A percentile compares a stretch with the other conserved stretches of the same genome.
Conservation (phyloP, 169 alveolate species). For the Cryptosporidium viatorum region DNA sequence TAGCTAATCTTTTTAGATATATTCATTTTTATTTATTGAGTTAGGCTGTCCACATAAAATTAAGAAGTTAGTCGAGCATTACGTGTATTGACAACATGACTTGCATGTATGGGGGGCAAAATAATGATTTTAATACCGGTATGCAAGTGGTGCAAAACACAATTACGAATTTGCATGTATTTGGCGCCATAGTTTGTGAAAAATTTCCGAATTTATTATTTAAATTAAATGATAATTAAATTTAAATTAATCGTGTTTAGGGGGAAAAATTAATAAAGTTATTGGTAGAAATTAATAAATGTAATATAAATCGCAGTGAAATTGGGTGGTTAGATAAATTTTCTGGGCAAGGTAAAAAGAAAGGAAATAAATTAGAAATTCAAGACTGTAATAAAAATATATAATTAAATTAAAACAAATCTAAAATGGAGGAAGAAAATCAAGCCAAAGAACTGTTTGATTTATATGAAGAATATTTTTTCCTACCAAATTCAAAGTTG, state of each 20-base stretch:
- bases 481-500: not conserved
- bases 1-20: not conserved
- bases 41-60: not conserved
- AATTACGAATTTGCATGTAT: not conserved
- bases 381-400: not conserved
- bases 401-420: too few species aligned
- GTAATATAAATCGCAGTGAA: too few species aligned
- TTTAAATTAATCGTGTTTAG: too few species aligned
- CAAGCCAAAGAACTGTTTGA: not conserved
- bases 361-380: too few species aligned
- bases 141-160: not conserved
- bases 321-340: not conserved
- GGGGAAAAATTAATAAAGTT: too few species aligned
- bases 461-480: conserved; percentile 29
- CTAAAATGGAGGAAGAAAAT: not conserved
- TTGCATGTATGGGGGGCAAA: not conserved
- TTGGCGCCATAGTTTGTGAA: not conserved
- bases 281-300: too few species aligned
- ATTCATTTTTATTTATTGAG: too few species aligned
- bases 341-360: not conserved
- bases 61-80: not conserved
- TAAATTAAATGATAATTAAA: too few species aligned
- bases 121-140: not conserved
- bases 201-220: not conserved
- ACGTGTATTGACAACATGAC: not conserved